Conservation (phyloP, 2,329 filamentous ascomycete species). For the Phyllosticta ampelicida region DNA sequence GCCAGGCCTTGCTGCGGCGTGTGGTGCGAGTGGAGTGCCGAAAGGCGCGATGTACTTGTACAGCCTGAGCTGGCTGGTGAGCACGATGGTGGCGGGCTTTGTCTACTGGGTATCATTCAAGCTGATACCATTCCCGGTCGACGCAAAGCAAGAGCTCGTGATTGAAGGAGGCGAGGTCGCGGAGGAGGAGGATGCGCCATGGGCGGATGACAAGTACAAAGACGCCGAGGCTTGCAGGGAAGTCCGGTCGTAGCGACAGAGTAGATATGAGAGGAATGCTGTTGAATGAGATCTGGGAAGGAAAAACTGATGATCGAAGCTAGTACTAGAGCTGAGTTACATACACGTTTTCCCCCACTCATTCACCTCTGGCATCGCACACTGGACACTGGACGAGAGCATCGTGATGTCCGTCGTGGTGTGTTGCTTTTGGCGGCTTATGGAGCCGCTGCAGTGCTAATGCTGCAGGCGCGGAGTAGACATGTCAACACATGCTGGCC, state of each 20-base stretch:
- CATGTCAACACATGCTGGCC: no score
- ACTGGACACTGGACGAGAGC: no score
- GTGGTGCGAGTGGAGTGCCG: constrained; percentile 7
- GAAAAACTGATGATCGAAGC: no score
- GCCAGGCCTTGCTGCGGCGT: constrained; percentile 13
- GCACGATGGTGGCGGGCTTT: constrained; percentile 5
- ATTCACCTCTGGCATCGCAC: no score
- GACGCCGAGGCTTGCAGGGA: not conserved
- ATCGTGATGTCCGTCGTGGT: no score
- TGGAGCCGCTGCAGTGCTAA: no score
- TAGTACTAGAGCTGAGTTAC: no score
- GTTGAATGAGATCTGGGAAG: not conserved
- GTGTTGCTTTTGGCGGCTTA: no score
- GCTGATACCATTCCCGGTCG: constrained; percentile 9
- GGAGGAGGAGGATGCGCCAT: not conserved
- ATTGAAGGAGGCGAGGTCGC: constrained; percentile 9
- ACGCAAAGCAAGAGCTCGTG: constrained; percentile 8
- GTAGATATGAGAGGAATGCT: not conserved
- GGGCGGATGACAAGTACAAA: not conserved
- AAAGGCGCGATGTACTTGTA: constrained; percentile 10
- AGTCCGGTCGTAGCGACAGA: not conserved
- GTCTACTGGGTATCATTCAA: constrained; percentile 10
- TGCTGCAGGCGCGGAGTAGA: no score
- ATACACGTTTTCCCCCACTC: no score
- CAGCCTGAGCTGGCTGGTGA: constrained; percentile 11